These are phyloP conservation scores for Zygnema circumcarinatum DNA, from an alignment of 139 green algal species.

Conservation along the genomic window DNA sequence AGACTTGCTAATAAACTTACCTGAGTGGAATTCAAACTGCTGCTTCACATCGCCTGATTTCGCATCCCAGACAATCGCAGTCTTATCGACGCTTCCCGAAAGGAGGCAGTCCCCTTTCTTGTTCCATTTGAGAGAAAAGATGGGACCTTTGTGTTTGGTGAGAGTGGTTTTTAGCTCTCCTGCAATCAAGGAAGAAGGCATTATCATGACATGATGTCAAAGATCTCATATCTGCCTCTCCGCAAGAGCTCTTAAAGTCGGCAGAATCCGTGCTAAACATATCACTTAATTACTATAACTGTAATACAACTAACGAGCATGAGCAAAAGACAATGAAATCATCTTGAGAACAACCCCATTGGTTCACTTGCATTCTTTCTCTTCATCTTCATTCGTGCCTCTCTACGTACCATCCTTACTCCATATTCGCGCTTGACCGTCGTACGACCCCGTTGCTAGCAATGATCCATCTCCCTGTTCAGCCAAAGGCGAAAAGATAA, in stretches of 20 bases:
- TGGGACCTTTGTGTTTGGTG: slow-evolving; percentile 79
- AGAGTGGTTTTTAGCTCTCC: slow-evolving; percentile 81
- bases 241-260: background rate
- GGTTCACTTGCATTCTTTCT: too few relatives aligned
- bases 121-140: slow-evolving; percentile 96
- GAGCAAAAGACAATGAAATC: too few relatives aligned
- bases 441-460: slow-evolving; percentile 88
- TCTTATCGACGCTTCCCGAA: slow-evolving; percentile 86
- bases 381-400: too few relatives aligned
- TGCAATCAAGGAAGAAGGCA: slow-evolving; percentile 40
- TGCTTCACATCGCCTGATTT: slow-evolving; percentile 76
- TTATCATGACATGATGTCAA: background rate
- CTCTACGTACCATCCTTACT: slow-evolving; percentile 65
- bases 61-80: slow-evolving; percentile 82
- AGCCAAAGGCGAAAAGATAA: too few relatives aligned
- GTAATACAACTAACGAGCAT: too few relatives aligned
- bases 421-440: slow-evolving; percentile 86
- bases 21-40: slow-evolving; percentile 76
- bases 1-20: too few relatives aligned
- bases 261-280: background rate
- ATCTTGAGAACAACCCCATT: too few relatives aligned
- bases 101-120: slow-evolving; percentile 85
- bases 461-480: slow-evolving; percentile 71
- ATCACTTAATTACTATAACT: too few relatives aligned
- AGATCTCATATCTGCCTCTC: background rate